phyloP scores from a whole-genome alignment of 306 rosid genomes.

The Styphnolobium japonicum region DNA sequence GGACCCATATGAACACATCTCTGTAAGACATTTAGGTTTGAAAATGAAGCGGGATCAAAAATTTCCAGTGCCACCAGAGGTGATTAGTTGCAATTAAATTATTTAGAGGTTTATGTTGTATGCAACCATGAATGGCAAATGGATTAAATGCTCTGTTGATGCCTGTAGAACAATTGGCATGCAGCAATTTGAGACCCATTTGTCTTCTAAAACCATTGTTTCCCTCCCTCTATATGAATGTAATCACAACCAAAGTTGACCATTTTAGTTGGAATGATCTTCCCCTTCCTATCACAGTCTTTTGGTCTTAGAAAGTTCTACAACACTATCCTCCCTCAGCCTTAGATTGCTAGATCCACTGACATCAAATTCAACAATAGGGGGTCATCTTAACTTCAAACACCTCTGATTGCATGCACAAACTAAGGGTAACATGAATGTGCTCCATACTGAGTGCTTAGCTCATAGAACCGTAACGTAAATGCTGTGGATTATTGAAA shows the following conservation, averaged over 20 bases:
- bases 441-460: conserved; percentile 34
- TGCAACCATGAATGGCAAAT: background rate
- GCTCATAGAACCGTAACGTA: background rate
- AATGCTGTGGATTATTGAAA: background rate
- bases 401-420: conserved; percentile 54
- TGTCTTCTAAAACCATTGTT: background rate
- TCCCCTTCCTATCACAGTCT: background rate
- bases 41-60: background rate
- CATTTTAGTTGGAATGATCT: background rate
- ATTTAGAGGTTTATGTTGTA: background rate
- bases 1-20: background rate
- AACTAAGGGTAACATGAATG: conserved; percentile 43
- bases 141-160: background rate
- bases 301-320: conserved; percentile 56
- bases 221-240: background rate
- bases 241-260: background rate
- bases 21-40: background rate
- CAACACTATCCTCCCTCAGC: conserved; percentile 55
- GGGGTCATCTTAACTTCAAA: conserved; percentile 53
- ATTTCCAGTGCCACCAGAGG: background rate
- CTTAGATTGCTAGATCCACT: conserved; percentile 25
- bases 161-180: background rate
- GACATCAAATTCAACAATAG: conserved; percentile 52
- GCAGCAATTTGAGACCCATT: background rate
- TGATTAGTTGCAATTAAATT: background rate